Conservation (phyloP, 768 basidiomycete species). For the Panaeolus cyanescens region DNA sequence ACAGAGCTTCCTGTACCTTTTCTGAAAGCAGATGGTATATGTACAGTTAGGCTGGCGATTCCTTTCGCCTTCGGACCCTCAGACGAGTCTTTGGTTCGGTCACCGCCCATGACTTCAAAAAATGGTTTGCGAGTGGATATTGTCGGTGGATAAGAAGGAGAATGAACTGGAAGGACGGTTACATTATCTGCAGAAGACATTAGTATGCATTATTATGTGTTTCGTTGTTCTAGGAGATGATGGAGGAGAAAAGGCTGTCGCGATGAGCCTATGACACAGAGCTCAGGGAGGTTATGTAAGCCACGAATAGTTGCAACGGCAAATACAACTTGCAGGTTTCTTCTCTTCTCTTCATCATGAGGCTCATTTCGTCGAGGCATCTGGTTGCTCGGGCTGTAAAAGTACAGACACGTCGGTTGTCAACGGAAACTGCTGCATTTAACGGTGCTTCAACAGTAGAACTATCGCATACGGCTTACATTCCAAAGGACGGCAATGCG, state of each 20-base stretch:
- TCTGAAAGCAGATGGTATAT: constrained; percentile 25
- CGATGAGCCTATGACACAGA: not conserved
- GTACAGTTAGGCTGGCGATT: constrained; percentile 23
- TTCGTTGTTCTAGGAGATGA: not conserved
- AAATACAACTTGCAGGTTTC: too few species aligned
- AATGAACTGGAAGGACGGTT: constrained; percentile 4
- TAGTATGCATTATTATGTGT: not conserved
- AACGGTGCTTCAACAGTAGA: constrained; percentile 15
- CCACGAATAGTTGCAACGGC: not conserved
- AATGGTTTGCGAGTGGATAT: not conserved
- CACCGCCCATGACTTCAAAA: not conserved
- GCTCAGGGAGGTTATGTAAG: not conserved
- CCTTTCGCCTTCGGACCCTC: constrained; percentile 17
- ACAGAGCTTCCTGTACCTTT: constrained; percentile 3
- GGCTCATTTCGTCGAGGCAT: not conserved
- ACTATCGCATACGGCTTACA: constrained; percentile 20
- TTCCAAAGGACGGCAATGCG: constrained; percentile 25
- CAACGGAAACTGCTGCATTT: not conserved
- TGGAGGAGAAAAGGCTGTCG: not conserved
- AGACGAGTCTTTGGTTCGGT: not conserved
- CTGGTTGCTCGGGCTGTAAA: not conserved
- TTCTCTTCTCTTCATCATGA: not conserved
- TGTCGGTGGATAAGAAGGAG: constrained; percentile 6
- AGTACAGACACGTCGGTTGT: not conserved
- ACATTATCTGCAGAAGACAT: not conserved